Percentiles rank a stretch among this genome's conserved stretches.
phyloP scores from a whole-genome alignment of 805 yeast genomes.

The Zygoascus biomembranicola region DNA sequence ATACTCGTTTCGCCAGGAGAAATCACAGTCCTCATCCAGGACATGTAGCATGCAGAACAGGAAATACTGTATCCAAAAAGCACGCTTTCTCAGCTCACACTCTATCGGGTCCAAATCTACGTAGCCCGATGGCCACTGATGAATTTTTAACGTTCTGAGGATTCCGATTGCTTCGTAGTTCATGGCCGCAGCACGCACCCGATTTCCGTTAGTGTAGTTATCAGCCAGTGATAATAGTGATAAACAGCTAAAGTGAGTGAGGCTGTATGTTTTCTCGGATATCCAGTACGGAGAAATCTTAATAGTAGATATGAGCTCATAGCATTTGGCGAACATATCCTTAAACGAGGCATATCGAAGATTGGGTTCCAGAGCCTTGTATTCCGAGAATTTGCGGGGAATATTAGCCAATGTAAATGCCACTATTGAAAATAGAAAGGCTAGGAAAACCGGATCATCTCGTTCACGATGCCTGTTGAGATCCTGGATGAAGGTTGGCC shows the following conservation, averaged over 20 bases:
- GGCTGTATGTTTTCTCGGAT: neutral
- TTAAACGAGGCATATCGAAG: neutral
- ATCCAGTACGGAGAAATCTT: constrained; percentile 5
- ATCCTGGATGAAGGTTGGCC: neutral
- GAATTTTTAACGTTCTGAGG: constrained; percentile 1
- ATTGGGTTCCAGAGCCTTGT: neutral
- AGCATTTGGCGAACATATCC: constrained; percentile 7
- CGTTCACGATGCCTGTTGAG: neutral
- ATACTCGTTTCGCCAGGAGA: neutral
- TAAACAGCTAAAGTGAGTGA: constrained; percentile 5
- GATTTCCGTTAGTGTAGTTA: constrained; percentile 9
- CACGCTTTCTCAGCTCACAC: constrained; percentile 6
- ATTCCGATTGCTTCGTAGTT: constrained; percentile 7
- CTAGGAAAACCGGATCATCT: neutral
- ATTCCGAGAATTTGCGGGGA: neutral
- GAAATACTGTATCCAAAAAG: constrained; percentile 10
- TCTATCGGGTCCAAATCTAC: constrained; percentile 5
- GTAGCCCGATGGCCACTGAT: constrained; percentile 8
- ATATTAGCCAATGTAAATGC: neutral
- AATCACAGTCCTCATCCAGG: neutral
- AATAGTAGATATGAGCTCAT: neutral
- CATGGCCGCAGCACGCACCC: constrained; percentile 3
- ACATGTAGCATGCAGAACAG: constrained; percentile 1
- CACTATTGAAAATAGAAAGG: neutral
- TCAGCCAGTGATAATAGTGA: constrained; percentile 7